These are phyloP conservation scores for Phyllostachys edulis DNA, from an alignment of 176 grass and related monocot genomes.

Conservation along the genomic window DNA sequence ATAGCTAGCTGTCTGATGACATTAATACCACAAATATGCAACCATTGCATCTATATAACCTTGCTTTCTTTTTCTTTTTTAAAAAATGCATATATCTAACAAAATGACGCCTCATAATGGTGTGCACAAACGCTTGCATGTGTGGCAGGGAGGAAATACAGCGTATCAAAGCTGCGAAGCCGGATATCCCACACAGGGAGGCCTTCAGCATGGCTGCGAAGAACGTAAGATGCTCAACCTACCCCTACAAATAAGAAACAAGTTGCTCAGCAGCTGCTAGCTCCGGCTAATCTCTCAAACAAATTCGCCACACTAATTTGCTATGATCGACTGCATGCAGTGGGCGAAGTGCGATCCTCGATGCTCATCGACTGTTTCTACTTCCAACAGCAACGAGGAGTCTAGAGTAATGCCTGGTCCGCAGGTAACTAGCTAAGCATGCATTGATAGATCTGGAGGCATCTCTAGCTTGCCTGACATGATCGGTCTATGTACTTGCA, in stretches of 20 bases:
- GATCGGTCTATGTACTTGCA: conserved; percentile 21
- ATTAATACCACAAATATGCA: background rate
- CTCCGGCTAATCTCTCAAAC: background rate
- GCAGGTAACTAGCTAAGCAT: conserved; percentile 27
- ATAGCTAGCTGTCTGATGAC: background rate
- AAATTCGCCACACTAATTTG: background rate
- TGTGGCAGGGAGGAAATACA: conserved; percentile 93
- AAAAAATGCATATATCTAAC: background rate
- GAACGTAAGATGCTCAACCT: conserved; percentile 62
- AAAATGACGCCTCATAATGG: background rate
- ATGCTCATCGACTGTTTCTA: conserved; percentile 59
- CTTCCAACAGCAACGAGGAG: conserved; percentile 48
- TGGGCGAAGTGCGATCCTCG: conserved; percentile 93
- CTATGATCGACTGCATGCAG: conserved; percentile 26
- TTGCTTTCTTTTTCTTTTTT: background rate
- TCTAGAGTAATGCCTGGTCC: conserved; percentile 45
- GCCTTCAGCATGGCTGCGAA: conserved; percentile 99
- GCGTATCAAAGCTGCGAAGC: conserved; percentile 90
- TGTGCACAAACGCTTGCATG: background rate
- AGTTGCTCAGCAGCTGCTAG: background rate
- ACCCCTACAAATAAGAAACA: background rate
- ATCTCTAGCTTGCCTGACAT: conserved; percentile 15
- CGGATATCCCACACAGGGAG: conserved; percentile 95
- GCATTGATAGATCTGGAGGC: background rate
- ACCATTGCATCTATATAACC: background rate